A percentile compares a stretch with the other conserved stretches of the same genome.
Evolutionary conservation across 1,284 basidiomycete species (phyloP).

Genomic region (Papiliotrema nemorosa): DNA sequence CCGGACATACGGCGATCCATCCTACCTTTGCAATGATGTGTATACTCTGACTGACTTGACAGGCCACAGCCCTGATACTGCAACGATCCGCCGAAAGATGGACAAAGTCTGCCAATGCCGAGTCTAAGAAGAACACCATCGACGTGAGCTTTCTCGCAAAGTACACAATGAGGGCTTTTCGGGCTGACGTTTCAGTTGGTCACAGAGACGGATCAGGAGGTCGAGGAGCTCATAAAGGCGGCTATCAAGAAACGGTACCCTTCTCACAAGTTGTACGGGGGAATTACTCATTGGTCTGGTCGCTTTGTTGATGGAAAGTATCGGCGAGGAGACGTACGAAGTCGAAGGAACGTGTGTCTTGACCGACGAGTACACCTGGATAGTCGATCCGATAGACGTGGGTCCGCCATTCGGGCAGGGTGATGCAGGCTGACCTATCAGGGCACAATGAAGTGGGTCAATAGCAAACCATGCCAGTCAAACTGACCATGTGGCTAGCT

Average conservation of each 20-base stretch:
- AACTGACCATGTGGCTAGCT: too few species aligned
- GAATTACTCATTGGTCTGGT: not conserved
- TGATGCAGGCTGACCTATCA: conserved; percentile 4
- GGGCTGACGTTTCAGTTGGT: conserved; percentile 59
- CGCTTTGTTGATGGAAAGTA: conserved; percentile 45
- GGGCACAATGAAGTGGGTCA: conserved; percentile 49
- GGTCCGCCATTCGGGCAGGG: conserved; percentile 5
- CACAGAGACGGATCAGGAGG: conserved; percentile 88
- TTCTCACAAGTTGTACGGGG: conserved; percentile 61
- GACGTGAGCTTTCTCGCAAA: too few species aligned
- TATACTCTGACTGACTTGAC: conserved; percentile 1
- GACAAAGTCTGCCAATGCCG: not conserved
- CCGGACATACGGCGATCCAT: not conserved
- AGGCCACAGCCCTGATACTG: conserved; percentile 22
- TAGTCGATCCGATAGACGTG: conserved; percentile 48
- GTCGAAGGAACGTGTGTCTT: conserved; percentile 57
- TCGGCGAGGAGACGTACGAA: conserved; percentile 83
- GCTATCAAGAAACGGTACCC: conserved; percentile 69
- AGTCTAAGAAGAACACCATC: conserved; percentile 48
- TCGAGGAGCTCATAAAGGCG: conserved; percentile 78
- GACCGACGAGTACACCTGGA: conserved; percentile 61
- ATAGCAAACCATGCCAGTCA: too few species aligned
- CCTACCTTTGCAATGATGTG: not conserved
- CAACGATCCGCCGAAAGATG: conserved; percentile 1
- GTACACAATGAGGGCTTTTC: too few species aligned